A percentile compares a stretch with the other conserved stretches of the same genome.
Conservation (phyloP, 768 basidiomycete genomes). For the Tylopilus cervinicoccineus region DNA sequence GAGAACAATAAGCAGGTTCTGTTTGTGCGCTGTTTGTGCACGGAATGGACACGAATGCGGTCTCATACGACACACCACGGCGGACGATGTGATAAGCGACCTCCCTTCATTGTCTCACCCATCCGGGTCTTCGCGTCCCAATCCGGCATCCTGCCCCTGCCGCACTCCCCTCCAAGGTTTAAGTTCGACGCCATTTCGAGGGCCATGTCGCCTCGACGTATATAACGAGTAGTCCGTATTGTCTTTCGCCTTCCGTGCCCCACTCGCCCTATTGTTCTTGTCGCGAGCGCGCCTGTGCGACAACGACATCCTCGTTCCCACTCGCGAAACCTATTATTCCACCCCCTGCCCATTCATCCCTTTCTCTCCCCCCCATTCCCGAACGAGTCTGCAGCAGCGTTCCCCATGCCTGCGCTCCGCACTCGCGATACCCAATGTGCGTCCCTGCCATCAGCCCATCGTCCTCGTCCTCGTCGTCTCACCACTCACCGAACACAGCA, state of each 20-base stretch:
- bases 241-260: conserved; percentile 55
- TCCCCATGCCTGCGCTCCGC: conserved; percentile 70
- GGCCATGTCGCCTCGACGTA: conserved; percentile 34
- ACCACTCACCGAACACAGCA: conserved; percentile 38
- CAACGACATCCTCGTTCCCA: conserved; percentile 48
- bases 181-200: conserved; percentile 37
- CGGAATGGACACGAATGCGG: conserved; percentile 39
- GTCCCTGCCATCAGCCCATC: conserved; percentile 16
- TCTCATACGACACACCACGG: conserved; percentile 29
- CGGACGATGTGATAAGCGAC: conserved; percentile 31
- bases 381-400: conserved; percentile 36
- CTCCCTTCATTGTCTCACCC: conserved; percentile 34
- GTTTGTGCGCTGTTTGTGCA: conserved; percentile 39
- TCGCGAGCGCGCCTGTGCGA: conserved; percentile 41
- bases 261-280: conserved; percentile 63
- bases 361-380: conserved; percentile 31
- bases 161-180: conserved; percentile 21
- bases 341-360: conserved; percentile 13
- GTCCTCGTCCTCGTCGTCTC: background rate
- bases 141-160: conserved; percentile 20
- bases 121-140: conserved; percentile 21
- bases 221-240: conserved; percentile 55
- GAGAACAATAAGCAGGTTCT: conserved; percentile 41
- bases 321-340: conserved; percentile 41
- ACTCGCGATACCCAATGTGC: conserved; percentile 68